Conservation (phyloP, 139 green algal genomes). For the Chlamydomonas applanata region DNA sequence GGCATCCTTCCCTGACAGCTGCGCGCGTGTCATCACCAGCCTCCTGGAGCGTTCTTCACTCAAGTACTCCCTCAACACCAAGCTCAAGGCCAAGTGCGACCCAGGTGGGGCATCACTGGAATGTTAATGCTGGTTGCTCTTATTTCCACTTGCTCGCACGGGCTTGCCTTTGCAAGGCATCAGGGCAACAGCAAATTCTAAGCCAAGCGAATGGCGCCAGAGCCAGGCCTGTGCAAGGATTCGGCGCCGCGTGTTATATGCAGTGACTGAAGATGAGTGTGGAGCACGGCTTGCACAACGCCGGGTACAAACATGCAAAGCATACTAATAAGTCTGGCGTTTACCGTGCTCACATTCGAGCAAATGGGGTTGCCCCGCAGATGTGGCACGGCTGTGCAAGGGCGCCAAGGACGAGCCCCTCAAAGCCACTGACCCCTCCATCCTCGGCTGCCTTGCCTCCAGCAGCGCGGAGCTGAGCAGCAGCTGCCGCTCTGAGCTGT, state of each 20-base stretch:
- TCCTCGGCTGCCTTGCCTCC: conserved; percentile 25
- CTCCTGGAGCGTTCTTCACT: conserved; percentile 15
- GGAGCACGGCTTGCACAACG: too few species aligned
- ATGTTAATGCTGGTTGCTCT: too few species aligned
- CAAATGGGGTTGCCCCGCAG: conserved; percentile 14
- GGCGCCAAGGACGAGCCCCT: conserved; percentile 17
- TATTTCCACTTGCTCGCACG: too few species aligned
- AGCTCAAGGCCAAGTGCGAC: conserved; percentile 21
- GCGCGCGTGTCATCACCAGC: neutral
- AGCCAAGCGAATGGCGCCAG: too few species aligned
- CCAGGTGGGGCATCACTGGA: conserved; percentile 11
- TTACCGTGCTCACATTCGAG: neutral
- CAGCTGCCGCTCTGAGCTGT: neutral
- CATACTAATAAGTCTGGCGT: neutral
- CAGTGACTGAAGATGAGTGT: too few species aligned
- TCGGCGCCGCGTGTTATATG: too few species aligned
- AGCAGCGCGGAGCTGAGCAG: conserved; percentile 3
- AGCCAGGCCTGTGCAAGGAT: too few species aligned
- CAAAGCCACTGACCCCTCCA: neutral
- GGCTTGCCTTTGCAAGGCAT: too few species aligned
- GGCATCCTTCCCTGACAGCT: too few species aligned
- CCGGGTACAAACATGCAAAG: neutral
- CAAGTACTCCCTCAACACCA: conserved; percentile 39
- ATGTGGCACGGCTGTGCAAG: conserved; percentile 15
- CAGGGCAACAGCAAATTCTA: too few species aligned